Evolutionary conservation across 163 green algal genomes (phyloP).

Genomic region (Prototheca cutis): DNA sequence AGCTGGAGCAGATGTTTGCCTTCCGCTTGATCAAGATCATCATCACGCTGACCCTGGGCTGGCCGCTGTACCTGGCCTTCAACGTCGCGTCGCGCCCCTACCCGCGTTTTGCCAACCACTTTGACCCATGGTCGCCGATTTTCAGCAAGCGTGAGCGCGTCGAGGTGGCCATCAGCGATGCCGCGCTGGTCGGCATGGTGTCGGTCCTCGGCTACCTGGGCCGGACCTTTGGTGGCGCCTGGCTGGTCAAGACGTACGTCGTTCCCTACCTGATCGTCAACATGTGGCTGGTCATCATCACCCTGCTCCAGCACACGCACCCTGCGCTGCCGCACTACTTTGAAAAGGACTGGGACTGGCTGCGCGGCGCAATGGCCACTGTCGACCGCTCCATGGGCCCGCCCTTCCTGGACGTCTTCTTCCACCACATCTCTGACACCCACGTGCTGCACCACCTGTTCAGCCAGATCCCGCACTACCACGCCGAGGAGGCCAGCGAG

Average conservation of each 20-base stretch:
- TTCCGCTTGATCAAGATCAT: constrained; percentile 34
- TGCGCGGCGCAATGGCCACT: constrained; percentile 77
- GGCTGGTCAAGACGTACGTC: constrained; percentile 70
- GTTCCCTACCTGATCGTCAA: constrained; percentile 82
- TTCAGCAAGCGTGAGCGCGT: constrained; percentile 71
- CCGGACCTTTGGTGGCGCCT: constrained; percentile 41
- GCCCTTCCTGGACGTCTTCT: constrained; percentile 51
- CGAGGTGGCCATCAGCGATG: constrained; percentile 47
- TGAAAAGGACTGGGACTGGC: constrained; percentile 83
- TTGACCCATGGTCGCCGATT: constrained; percentile 76
- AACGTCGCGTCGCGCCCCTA: constrained; percentile 57
- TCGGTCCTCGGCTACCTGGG: constrained; percentile 33
- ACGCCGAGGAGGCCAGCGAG: constrained; percentile 47
- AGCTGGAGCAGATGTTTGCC: constrained; percentile 7
- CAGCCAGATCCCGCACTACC: constrained; percentile 70
- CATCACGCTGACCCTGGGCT: constrained; percentile 55
- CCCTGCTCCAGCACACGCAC: constrained; percentile 85
- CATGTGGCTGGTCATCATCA: constrained; percentile 86
- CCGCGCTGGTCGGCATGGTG: constrained; percentile 43
- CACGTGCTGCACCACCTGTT: constrained; percentile 94
- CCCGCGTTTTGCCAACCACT: constrained; percentile 66
- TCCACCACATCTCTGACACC: constrained; percentile 91
- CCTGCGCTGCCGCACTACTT: constrained; percentile 74
- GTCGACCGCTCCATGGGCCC: constrained; percentile 73
- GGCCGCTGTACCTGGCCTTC: constrained; percentile 66